Base-by-base conservation (phyloP, 352 stramenopile species). In the Pythium scleroteichum region DNA sequence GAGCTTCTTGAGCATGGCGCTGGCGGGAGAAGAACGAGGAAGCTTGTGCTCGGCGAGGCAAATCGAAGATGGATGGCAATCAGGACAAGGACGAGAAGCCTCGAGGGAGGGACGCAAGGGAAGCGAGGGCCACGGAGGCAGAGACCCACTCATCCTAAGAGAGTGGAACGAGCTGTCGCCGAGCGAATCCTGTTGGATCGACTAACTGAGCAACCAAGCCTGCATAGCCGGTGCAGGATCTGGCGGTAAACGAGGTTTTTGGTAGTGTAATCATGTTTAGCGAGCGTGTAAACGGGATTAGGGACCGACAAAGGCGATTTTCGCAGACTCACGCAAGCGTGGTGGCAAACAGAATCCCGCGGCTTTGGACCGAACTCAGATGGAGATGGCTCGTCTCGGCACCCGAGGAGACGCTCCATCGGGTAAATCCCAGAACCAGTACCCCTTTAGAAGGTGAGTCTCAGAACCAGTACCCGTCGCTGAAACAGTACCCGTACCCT, bases 1-100 rank as follows among this genome's bases (percentile, higher is more conserved):
- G 39, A 64, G 39, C 33, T 59, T 59, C 52, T 59, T 59, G 52
- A 59, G 49, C 52, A 59, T 59, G 23, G 27, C 27, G 32, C n/a
- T n/a, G n/a, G n/a, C n/a, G n/a, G 26, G 22, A 29, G 24, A 16
- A 23, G 24, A 26, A 23, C 20, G 46, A 23, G 4, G 46, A n/a
- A 39, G 46, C n/a, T 39, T 27, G 46, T 13, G 46, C 23, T 27
- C 33, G 32, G 46, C 46, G 46, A 52, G 29, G 49, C 27, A 20
- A 56, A 32, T 56, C 35, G 49, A 45, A 56, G 49, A n/a, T n/a
- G n/a, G n/a, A n/a, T n/a, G n/a, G n/a, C n/a, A 56, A 45, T 56
- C 27, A 56, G 32, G 23, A 16, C 32, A 39, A n/a, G 29, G 19
- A 26, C 9, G 20, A 19, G 40, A 23, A 13, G 17, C 17, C 40